A percentile compares a stretch with the other conserved stretches of the same genome.
These are phyloP conservation scores for Golubevia pallescens DNA, from an alignment of 1,284 basidiomycete species.

Conservation along the genomic window DNA sequence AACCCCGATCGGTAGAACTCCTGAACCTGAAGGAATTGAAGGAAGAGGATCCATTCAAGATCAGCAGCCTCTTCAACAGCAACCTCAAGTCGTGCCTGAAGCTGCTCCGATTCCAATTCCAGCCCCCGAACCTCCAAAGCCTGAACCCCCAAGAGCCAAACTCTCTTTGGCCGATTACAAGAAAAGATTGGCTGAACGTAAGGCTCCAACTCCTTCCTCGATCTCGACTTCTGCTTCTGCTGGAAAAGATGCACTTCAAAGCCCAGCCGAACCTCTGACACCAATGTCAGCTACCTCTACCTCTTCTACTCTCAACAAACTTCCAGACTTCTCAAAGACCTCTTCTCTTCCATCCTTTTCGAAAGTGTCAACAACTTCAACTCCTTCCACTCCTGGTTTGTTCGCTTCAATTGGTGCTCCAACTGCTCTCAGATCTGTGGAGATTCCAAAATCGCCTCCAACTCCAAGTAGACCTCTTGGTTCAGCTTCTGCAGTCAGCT, in stretches of 20 bases:
- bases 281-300: not conserved
- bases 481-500: not conserved
- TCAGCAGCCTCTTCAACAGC: not conserved
- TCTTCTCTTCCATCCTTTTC: constrained; percentile 20
- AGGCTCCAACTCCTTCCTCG: not conserved
- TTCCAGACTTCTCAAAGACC: constrained; percentile 14
- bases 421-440: constrained; percentile 39
- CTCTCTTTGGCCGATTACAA: constrained; percentile 61
- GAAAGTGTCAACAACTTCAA: constrained; percentile 1
- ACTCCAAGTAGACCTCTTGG: constrained; percentile 11
- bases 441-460: constrained; percentile 48
- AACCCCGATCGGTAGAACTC: not conserved
- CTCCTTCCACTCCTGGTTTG: constrained; percentile 15
- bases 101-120: not conserved
- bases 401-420: constrained; percentile 34
- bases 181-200: constrained; percentile 46
- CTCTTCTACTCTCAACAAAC: not conserved
- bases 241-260: not conserved
- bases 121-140: constrained; percentile 12
- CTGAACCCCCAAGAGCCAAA: constrained; percentile 41
- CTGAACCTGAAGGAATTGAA: not conserved
- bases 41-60: not conserved
- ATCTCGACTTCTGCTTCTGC: not conserved
- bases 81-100: not conserved
- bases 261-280: not conserved